These are phyloP conservation scores for Cephalotrichum gorgonifer DNA, from an alignment of 2,329 filamentous ascomycete species.

Conservation along the genomic window DNA sequence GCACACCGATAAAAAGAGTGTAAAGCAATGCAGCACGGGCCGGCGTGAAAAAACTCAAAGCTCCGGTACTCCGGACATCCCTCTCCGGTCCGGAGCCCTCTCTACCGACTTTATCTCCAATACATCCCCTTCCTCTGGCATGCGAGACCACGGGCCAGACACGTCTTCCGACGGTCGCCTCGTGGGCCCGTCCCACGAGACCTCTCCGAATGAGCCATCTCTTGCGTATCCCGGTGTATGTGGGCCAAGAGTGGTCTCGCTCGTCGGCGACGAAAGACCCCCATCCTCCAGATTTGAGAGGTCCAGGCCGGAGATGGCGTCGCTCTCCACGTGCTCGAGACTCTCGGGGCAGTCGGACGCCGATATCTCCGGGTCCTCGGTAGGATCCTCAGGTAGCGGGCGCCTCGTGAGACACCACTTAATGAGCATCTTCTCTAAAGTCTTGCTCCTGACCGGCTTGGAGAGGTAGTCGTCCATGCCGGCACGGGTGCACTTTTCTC, in stretches of 20 bases:
- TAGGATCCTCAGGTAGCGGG: conserved; percentile 13
- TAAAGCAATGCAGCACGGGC: no score
- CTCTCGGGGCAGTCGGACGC: conserved; percentile 35
- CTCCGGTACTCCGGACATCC: neutral
- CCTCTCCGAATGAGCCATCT: neutral
- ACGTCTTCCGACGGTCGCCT: neutral
- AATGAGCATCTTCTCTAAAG: conserved; percentile 60
- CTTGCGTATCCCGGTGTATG: neutral
- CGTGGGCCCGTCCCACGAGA: neutral
- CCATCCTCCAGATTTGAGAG: neutral
- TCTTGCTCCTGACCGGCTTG: conserved; percentile 61
- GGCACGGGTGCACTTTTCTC: conserved; percentile 61
- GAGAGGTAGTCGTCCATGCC: conserved; percentile 70
- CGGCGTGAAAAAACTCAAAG: no score
- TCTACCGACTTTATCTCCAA: neutral
- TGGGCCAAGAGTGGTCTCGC: neutral
- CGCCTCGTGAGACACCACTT: conserved; percentile 44
- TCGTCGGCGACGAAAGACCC: neutral
- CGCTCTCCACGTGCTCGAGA: conserved; percentile 29
- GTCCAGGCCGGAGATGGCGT: conserved; percentile 25
- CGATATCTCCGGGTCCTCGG: conserved; percentile 15
- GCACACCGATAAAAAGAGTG: no score
- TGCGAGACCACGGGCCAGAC: neutral
- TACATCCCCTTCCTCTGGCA: neutral
- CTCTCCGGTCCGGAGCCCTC: neutral